phyloP scores from a whole-genome alignment of 768 basidiomycete genomes.

The Macrolepiota fuliginosa region DNA sequence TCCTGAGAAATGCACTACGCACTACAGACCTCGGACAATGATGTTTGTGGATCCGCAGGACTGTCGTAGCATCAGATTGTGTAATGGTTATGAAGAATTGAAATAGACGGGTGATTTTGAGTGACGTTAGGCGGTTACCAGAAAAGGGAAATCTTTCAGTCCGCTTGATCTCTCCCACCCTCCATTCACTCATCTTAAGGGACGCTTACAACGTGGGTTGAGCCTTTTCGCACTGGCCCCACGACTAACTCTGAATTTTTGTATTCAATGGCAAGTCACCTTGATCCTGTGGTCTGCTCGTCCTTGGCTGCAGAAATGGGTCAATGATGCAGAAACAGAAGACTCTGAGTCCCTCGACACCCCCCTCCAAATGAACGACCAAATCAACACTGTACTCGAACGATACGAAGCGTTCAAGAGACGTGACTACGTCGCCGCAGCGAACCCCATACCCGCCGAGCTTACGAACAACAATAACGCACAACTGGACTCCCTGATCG shows the following conservation, averaged over 20 bases:
- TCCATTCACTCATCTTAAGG: slow-evolving; percentile 50
- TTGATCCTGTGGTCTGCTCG: slow-evolving; percentile 75
- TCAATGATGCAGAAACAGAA: slow-evolving; percentile 87
- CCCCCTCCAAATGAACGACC: slow-evolving; percentile 94
- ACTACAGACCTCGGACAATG: no score
- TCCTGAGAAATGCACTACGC: no score
- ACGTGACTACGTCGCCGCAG: slow-evolving; percentile 75
- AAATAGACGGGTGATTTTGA: not conserved
- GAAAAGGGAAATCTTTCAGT: not conserved
- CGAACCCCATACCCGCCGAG: slow-evolving; percentile 68
- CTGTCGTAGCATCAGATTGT: no score
- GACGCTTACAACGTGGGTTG: slow-evolving; percentile 91
- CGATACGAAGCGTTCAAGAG: slow-evolving; percentile 93
- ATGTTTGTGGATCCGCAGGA: no score
- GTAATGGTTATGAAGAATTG: no score
- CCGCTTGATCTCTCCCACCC: not conserved
- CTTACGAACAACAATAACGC: slow-evolving; percentile 33
- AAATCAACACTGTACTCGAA: slow-evolving; percentile 88
- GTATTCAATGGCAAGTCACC: slow-evolving; percentile 74
- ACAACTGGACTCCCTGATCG: slow-evolving; percentile 61
- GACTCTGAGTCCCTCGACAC: slow-evolving; percentile 92
- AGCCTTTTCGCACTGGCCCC: not conserved
- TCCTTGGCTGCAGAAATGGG: slow-evolving; percentile 97
- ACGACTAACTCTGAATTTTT: not conserved
- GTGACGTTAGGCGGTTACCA: not conserved